Base-by-base conservation (phyloP, 1,284 basidiomycete species). In the Rugosomyces carneus region DNA sequence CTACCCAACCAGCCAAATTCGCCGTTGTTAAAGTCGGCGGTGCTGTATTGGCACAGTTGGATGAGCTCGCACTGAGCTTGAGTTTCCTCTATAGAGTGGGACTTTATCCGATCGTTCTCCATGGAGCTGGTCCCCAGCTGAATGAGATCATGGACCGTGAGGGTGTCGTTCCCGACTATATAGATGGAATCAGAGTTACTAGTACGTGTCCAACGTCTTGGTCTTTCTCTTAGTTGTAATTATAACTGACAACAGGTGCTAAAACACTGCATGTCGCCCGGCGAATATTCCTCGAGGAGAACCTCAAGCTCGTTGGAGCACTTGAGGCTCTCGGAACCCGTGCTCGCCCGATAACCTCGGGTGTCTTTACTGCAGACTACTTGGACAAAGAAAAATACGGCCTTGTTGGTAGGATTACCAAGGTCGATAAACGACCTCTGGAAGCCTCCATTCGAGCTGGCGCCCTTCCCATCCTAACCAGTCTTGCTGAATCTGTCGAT, bases 11-110 rank as follows among this genome's bases (percentile, higher is more conserved):
- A 19, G 91, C 91, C 53, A 93, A 90, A 64, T 94, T 95, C 58
- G 92, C 92, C 26, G 92, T 95, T 50, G 84, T 95, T 73, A 94
- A 95, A 68, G 83, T 97, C 56, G 93, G 93, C 45, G 93, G 93
- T 44, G 93, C 91, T 11, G 93, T 97, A 36, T 75, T 96, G 18
- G 88, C 87, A 59, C 79, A 96, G 53, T 69, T 96, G 44, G 88
- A 95, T 53, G 93, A 95, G 59, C 81, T 97, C 41, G 91, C 93
- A 1, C 80, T 93, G 46, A 93, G 88, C 55, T 76, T 97, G 56
- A 93, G 89, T 66, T 96, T 96, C 73, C 74, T 97, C 48, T 94
- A 93, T 69, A 81, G 90, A 40, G 86, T 96, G 42, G 94, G 93
- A 4, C 78, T 97, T 21, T 96, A 94, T 69, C 94, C 93, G 0